These are phyloP conservation scores for Xerocomus subilludens DNA, from an alignment of 1,284 basidiomycete genomes.

Conservation along the genomic window DNA sequence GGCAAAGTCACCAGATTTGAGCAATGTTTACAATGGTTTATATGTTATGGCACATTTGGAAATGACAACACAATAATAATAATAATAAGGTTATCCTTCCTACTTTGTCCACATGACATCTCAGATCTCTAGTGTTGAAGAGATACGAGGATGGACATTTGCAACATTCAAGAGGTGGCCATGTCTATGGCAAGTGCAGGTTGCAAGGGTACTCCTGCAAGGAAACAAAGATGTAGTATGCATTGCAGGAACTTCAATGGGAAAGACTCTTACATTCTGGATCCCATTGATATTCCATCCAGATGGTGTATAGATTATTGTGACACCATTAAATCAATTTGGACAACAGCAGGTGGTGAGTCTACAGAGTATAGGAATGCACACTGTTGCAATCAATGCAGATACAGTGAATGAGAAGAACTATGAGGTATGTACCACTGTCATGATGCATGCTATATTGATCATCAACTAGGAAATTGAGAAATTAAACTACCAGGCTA, in stretches of 20 bases:
- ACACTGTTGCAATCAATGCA: neutral
- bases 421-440: neutral
- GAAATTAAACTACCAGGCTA: neutral
- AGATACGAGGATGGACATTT: neutral
- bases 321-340: constrained; percentile 1
- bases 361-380: neutral
- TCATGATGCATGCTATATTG: neutral
- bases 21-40: neutral
- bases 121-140: neutral
- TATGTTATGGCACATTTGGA: constrained; percentile 5
- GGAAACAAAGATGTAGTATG: neutral
- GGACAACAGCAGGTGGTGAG: neutral
- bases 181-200: neutral
- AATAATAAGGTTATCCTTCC: constrained; percentile 24
- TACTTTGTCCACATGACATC: constrained; percentile 6
- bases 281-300: neutral
- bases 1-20: neutral
- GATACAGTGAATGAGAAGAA: neutral
- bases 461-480: neutral
- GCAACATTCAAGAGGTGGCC: neutral
- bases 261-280: constrained; percentile 22
- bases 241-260: constrained; percentile 5
- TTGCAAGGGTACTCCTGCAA: neutral
- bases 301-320: constrained; percentile 17
- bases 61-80: constrained; percentile 1